A percentile compares a stretch with the other conserved stretches of the same genome.
These are phyloP conservation scores for Trapa bicornis DNA, from an alignment of 345 rosid species.

Conservation along the genomic window DNA sequence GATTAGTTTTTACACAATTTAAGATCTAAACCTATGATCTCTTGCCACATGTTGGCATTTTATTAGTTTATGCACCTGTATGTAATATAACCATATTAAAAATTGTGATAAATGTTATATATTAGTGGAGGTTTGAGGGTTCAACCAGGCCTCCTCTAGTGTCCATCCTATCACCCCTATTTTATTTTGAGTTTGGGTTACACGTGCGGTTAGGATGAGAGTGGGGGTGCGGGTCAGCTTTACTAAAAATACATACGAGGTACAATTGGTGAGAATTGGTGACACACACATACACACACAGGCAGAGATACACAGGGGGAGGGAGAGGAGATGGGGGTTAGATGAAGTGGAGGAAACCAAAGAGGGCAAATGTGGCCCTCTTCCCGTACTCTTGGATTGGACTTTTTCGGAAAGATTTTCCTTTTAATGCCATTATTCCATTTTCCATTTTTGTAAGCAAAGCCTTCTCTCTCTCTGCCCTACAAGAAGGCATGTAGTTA, in stretches of 20 bases:
- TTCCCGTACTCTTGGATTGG: conserved; percentile 90
- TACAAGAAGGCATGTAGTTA: conserved; percentile 16
- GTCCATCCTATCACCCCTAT: no score
- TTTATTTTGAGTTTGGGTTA: neutral
- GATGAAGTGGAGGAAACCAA: conserved; percentile 18
- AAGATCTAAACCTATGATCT: no score
- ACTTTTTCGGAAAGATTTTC: conserved; percentile 76
- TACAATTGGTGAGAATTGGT: conserved; percentile 33
- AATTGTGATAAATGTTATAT: no score
- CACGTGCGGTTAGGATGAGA: conserved; percentile 16
- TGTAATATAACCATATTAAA: no score
- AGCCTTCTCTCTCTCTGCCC: neutral
- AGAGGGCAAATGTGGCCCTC: conserved; percentile 40
- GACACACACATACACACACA: neutral
- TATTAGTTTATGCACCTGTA: no score
- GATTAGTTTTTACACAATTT: no score
- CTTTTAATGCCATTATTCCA: conserved; percentile 65
- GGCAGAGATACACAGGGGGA: no score
- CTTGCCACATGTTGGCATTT: no score
- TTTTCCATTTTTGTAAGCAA: conserved; percentile 48
- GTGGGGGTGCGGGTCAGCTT: conserved; percentile 5
- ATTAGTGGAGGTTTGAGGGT: no score
- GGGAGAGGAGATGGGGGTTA: no score
- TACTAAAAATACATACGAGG: conserved; percentile 29
- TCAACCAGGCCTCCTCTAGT: no score